Evolutionary conservation across 495 filamentous ascomycete genomes (phyloP), one percentile per base, ranked within the genome.

Genomic region (Glutinoglossum americanum): DNA sequence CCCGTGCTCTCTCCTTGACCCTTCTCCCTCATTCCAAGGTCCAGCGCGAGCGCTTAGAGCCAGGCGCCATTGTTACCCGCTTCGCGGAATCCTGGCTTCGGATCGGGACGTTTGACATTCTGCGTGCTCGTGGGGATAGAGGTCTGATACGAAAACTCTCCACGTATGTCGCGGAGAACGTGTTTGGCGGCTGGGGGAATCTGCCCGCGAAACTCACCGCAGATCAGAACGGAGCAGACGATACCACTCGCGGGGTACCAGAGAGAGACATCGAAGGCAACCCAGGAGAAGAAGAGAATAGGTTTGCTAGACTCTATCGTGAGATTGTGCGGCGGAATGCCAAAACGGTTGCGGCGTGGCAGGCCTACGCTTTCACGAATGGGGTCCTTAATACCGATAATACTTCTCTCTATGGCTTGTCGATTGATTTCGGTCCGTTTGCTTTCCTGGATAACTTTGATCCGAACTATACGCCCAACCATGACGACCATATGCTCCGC

Each of bases 281-380:
- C n/a, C 59, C 72, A 32, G 80, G 76, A 0, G 64, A 75, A 2
- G 79, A 82, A 60, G 84, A 94, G 63, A 98, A 97, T 64, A 78
- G 90, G 35, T 98, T 87, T 67, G 75, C 82, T 3, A 76, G 87
- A 11, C 74, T 97, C 9, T 98, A 94, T 67, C 79, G 92, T 54
- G 89, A 93, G 62, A 83, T 98, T 54, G 80, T 80, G 17, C 81
- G 85, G 0, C 78, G 85, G 49, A 98, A 96, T 64, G 92, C 92
- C 0, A 74, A 79, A 44, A 94, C 85, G 0, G 89, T 96, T 0
- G 92, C 92, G 11, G 78, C 81, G 57, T 98, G 92, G 92, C 92
- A 98, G 69, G 86, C 86, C 23, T 96, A 94, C 69, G 92, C 85
- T 13, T 98, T 98, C 70, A 96, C 90, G 76, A 98, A 98, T 64